phyloP scores from a whole-genome alignment of 805 yeast species.

The Pichia nanzhaoensis region DNA sequence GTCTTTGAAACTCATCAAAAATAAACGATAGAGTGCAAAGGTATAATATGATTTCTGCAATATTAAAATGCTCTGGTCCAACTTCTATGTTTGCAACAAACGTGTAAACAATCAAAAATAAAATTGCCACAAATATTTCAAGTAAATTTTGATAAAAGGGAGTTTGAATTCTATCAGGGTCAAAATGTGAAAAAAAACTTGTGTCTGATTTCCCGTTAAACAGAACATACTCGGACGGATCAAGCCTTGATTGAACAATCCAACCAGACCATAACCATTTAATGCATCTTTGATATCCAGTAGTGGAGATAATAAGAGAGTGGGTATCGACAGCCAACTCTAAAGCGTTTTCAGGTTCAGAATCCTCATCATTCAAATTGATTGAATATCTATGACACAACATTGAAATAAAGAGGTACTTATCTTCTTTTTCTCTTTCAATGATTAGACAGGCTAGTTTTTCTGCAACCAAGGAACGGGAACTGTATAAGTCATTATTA shows the following conservation, averaged over 20 bases:
- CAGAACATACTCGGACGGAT: conserved; percentile 62
- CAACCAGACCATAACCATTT: conserved; percentile 93
- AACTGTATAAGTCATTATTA: conserved; percentile 55
- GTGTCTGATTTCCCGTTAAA: conserved; percentile 55
- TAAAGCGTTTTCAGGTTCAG: conserved; percentile 64
- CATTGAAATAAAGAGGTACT: conserved; percentile 64
- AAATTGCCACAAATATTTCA: conserved; percentile 59
- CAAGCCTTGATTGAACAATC: conserved; percentile 69
- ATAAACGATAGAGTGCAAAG: conserved; percentile 61
- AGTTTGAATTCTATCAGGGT: conserved; percentile 77
- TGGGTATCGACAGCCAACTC: conserved; percentile 87
- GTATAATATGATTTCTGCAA: conserved; percentile 52
- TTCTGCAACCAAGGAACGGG: conserved; percentile 68
- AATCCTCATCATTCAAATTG: conserved; percentile 53
- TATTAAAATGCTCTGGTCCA: conserved; percentile 31
- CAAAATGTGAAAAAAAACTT: conserved; percentile 55
- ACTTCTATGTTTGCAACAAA: conserved; percentile 55
- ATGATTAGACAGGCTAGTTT: conserved; percentile 63
- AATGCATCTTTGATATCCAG: conserved; percentile 80
- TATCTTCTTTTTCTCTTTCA: conserved; percentile 52
- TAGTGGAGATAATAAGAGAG: conserved; percentile 68
- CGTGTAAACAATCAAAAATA: conserved; percentile 58
- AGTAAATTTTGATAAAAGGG: conserved; percentile 75
- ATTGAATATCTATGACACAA: conserved; percentile 70
- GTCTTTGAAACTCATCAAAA: conserved; percentile 60